These are phyloP conservation scores for Trichophaea hybrida DNA, from an alignment of 2,329 filamentous ascomycete genomes.

Conservation along the genomic window DNA sequence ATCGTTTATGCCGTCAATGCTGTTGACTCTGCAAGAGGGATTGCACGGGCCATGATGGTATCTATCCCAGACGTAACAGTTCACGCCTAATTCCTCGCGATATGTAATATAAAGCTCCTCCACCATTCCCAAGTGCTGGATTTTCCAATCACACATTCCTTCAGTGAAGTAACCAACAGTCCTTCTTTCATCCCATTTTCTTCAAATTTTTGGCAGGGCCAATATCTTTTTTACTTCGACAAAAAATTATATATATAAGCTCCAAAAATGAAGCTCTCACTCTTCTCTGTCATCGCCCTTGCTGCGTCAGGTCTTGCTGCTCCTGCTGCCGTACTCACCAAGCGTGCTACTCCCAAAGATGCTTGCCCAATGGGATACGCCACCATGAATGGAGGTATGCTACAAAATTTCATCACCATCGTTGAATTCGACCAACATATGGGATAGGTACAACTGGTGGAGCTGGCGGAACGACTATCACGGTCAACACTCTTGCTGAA, in stretches of 20 bases:
- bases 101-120: too few species aligned
- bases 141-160: too few species aligned
- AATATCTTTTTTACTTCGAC: background rate
- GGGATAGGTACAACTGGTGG: constrained; percentile 40
- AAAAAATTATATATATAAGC: background rate
- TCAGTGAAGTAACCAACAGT: too few species aligned
- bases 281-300: background rate
- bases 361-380: constrained; percentile 33
- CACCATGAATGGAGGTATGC: constrained; percentile 33
- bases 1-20: too few species aligned
- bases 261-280: constrained; percentile 2
- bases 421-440: background rate
- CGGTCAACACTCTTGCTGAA: constrained; percentile 39
- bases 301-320: background rate
- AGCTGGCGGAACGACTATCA: constrained; percentile 41
- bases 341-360: constrained; percentile 12
- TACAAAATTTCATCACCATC: background rate
- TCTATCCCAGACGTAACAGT: too few species aligned
- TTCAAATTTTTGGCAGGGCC: background rate
- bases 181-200: background rate
- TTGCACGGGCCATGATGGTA: too few species aligned
- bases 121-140: too few species aligned
- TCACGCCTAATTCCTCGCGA: too few species aligned
- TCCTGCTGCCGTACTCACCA: background rate
- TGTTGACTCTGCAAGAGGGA: too few species aligned